Evolutionary conservation across 2,329 filamentous ascomycete genomes (phyloP), one percentile per base, ranked within the genome.

Genomic region (Talaromyces atroroseus): DNA sequence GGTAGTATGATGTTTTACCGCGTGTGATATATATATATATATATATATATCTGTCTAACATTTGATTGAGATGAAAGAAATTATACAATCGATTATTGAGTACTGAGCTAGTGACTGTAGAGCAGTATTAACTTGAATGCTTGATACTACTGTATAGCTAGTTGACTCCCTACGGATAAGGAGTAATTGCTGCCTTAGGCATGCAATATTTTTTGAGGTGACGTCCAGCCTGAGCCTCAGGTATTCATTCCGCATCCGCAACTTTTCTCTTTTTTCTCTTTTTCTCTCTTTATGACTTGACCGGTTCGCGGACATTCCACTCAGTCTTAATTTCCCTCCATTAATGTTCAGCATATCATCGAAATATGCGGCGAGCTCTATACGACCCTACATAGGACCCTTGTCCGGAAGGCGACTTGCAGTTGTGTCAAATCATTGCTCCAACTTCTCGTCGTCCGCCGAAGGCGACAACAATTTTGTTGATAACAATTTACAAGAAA

Each of bases 291-390:
- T 3, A 44, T 21, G 40, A 23, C 40, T 44, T 21, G 40, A 23
- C n/a, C 40, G 12, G 8, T 44, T n/a, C 23, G 16, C 10, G 2
- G 46, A 18, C 24, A 21, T 14, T n/a, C 18, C 5, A 20, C 10
- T 34, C 11, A 18, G 1, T 49, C 3, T 32, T 20, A n/a, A n/a
- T n/a, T 12, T 24, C 32, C 36, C 16, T 20, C 20, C 44, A 51
- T 54, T 58, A 21, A 59, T 60, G 55, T 59, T 59, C 16, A 34
- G 42, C 45, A 52, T 49, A 50, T 59, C 49, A 29, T 47, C 54
- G 20, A 56, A 45, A 53, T 55, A 59, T 59, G 57, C 56, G 50
- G 42, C 49, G 4, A 18, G 18, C 11, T 49, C 44, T 42, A 40
- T 54, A 49, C 57, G 57, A 59, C 46, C 49, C 53, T 53, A 56